phyloP scores from a whole-genome alignment of 371 early-diverging fungal species.

The Blakeslea trispora region DNA sequence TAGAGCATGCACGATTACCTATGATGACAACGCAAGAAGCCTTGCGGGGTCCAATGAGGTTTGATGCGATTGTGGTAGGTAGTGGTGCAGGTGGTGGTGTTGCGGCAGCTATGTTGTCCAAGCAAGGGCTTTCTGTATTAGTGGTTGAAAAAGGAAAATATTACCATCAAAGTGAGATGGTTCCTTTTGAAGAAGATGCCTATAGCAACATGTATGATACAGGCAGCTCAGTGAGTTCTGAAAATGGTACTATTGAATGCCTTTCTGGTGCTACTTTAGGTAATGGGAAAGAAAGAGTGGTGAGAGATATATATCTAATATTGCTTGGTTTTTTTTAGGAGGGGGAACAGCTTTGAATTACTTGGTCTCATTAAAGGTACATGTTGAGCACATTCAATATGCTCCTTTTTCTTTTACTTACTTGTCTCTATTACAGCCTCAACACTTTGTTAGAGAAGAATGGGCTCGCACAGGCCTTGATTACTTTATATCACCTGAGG shows the following conservation, averaged over 20 bases:
- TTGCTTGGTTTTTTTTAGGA: slow-evolving; percentile 47
- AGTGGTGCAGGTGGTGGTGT: slow-evolving; percentile 75
- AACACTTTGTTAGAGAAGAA: slow-evolving; percentile 69
- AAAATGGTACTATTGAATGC: slow-evolving; percentile 44
- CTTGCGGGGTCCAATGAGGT: slow-evolving; percentile 25
- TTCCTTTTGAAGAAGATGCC: slow-evolving; percentile 41
- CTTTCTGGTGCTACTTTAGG: slow-evolving; percentile 42
- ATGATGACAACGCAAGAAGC: slow-evolving; percentile 40
- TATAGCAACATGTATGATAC: slow-evolving; percentile 50
- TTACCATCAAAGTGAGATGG: slow-evolving; percentile 53
- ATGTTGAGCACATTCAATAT: too few species aligned
- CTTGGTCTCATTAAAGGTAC: slow-evolving; percentile 63
- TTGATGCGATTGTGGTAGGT: slow-evolving; percentile 71
- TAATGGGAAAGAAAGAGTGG: too few species aligned
- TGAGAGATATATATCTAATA: too few species aligned
- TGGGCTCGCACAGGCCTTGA: slow-evolving; percentile 68
- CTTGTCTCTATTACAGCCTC: slow-evolving; percentile 34
- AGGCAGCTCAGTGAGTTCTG: slow-evolving; percentile 29
- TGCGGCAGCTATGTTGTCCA: slow-evolving; percentile 63
- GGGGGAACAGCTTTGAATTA: slow-evolving; percentile 70
- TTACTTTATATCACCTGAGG: slow-evolving; percentile 48
- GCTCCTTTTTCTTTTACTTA: too few species aligned
- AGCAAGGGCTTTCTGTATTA: slow-evolving; percentile 63
- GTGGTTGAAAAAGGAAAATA: slow-evolving; percentile 72
- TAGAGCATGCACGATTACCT: slow-evolving; percentile 32